Evolutionary conservation across 306 rosid genomes (phyloP).

Genomic region (Ormosia semicastrata): DNA sequence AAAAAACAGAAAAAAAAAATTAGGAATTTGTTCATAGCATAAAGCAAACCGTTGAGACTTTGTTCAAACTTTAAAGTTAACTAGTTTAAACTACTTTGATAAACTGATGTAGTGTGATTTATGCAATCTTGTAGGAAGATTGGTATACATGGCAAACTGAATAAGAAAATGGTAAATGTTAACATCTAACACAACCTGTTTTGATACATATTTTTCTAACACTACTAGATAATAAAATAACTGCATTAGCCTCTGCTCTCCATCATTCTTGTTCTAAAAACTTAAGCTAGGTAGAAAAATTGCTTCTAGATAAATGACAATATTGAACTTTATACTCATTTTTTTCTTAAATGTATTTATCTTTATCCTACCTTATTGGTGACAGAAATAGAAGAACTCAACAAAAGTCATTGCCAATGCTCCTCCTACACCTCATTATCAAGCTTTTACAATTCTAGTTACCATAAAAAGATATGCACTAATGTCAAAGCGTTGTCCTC

Average conservation of each 20-base stretch:
- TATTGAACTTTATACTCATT: background rate
- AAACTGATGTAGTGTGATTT: background rate
- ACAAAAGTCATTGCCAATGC: background rate
- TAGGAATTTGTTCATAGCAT: too few species aligned
- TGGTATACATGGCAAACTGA: too few species aligned
- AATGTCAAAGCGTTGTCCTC: background rate
- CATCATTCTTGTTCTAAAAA: background rate
- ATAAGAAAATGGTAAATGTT: too few species aligned
- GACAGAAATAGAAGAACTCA: background rate
- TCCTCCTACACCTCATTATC: background rate
- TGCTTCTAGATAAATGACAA: background rate
- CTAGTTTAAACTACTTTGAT: too few species aligned
- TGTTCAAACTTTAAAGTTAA: too few species aligned
- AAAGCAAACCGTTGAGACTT: too few species aligned
- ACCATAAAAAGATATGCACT: conserved; percentile 24
- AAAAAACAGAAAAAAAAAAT: too few species aligned
- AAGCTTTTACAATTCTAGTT: background rate
- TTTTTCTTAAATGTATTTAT: background rate
- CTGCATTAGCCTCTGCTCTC: background rate
- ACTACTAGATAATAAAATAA: too few species aligned
- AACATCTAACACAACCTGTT: background rate
- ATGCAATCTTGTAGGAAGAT: too few species aligned
- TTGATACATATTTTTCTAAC: too few species aligned
- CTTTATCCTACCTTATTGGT: background rate
- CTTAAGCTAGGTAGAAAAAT: background rate